phyloP scores from a whole-genome alignment of 495 filamentous ascomycete genomes.

The Immersiella caudata region DNA sequence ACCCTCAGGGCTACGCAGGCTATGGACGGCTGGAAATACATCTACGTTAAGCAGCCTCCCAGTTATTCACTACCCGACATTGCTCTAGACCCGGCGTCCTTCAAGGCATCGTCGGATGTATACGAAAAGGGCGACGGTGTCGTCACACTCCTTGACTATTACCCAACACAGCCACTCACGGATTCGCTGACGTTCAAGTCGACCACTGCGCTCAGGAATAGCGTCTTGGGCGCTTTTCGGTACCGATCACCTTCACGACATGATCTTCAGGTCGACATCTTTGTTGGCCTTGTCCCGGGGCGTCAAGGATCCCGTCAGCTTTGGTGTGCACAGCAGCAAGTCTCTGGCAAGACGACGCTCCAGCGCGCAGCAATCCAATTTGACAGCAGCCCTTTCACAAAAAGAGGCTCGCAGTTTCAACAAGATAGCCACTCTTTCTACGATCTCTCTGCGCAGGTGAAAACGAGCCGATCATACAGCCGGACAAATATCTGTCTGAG shows the following conservation, averaged over 20 bases:
- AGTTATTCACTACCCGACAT: slow-evolving; percentile 1
- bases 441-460: neutral
- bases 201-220: neutral
- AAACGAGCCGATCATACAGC: neutral
- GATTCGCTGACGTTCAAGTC: neutral
- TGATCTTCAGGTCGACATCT: slow-evolving; percentile 3
- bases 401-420: neutral
- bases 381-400: neutral
- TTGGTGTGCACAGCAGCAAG: slow-evolving; percentile 2
- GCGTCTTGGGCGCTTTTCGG: slow-evolving; percentile 4
- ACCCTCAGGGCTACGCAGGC: neutral
- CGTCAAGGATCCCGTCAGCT: neutral
- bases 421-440: neutral
- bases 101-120: neutral
- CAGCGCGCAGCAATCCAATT: neutral
- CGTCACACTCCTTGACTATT: neutral
- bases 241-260: neutral
- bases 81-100: neutral
- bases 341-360: neutral
- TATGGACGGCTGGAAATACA: neutral
- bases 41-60: slow-evolving; percentile 12
- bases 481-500: neutral
- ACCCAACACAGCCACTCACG: neutral
- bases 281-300: slow-evolving; percentile 4
- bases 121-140: neutral